These are phyloP conservation scores for Pseudotulostoma volvatum DNA, from an alignment of 495 filamentous ascomycete genomes.

Conservation along the genomic window DNA sequence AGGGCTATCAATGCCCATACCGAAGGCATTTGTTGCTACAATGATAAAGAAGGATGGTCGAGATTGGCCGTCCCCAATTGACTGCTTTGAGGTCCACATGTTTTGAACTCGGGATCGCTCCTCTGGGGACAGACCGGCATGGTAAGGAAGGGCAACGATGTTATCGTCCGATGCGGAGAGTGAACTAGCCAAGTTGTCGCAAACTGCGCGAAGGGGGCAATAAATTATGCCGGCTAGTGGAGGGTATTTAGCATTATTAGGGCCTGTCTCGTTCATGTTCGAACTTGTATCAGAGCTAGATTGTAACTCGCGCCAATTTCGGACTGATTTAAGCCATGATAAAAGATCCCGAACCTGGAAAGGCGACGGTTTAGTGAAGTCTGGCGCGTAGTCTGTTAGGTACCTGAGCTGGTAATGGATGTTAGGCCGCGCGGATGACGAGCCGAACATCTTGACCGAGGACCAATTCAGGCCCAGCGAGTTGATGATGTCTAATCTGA, in stretches of 20 bases:
- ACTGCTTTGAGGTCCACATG: conserved; percentile 59
- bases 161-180: conserved; percentile 16
- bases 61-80: conserved; percentile 6
- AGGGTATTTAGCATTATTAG: conserved; percentile 29
- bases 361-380: not conserved
- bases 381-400: conserved; percentile 19
- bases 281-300: conserved; percentile 19
- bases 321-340: conserved; percentile 54
- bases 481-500: conserved; percentile 62
- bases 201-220: conserved; percentile 59
- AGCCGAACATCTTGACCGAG: conserved; percentile 57
- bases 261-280: not conserved
- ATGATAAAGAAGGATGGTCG: conserved; percentile 63
- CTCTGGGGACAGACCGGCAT: conserved; percentile 28
- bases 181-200: conserved; percentile 46
- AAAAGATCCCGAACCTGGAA: conserved; percentile 32
- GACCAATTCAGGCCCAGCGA: conserved; percentile 48
- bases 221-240: conserved; percentile 82
- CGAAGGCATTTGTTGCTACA: conserved; percentile 88
- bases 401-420: conserved; percentile 90
- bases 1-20: conserved; percentile 95
- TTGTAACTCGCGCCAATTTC: conserved; percentile 40
- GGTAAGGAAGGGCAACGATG: conserved; percentile 33
- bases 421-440: conserved; percentile 65
- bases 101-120: conserved; percentile 32